Percentiles rank a stretch among this genome's conserved stretches.
These are phyloP conservation scores for Aspergillus bombycis DNA, from an alignment of 2,329 filamentous ascomycete species.

Conservation along the genomic window DNA sequence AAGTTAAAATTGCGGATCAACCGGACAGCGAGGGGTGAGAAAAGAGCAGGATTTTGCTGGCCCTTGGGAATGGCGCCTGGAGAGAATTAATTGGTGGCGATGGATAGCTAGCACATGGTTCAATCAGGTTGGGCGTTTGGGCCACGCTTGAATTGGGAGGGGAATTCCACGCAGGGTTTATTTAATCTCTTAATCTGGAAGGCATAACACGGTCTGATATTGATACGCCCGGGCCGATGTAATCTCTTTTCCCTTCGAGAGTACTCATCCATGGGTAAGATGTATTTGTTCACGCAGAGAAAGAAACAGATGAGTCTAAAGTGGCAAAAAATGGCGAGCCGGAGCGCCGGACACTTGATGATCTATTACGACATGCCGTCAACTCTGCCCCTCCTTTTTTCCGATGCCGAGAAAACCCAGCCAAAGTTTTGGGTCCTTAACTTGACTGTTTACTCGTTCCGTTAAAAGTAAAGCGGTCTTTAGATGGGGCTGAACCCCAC, in stretches of 20 bases:
- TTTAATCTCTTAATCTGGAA: not conserved
- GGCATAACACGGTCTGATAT: not conserved
- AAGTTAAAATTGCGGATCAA: constrained; percentile 20
- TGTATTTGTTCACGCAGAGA: not conserved
- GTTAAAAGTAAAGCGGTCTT: not conserved
- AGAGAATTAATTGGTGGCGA: constrained; percentile 6
- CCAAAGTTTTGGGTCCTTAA: constrained; percentile 10
- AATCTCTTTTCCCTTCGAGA: not conserved
- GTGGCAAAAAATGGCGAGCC: constrained; percentile 3
- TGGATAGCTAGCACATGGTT: not conserved
- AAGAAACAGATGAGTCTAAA: not conserved
- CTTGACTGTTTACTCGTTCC: not conserved
- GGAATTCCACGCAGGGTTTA: not conserved
- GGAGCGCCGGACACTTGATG: constrained; percentile 8
- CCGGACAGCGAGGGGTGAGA: not conserved
- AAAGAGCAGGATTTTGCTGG: not conserved
- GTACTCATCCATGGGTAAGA: not conserved
- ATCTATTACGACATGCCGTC: constrained; percentile 8
- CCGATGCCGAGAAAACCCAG: constrained; percentile 11
- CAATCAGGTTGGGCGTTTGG: constrained; percentile 1
- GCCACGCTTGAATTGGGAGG: not conserved
- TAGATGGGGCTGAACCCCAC: constrained; percentile 1
- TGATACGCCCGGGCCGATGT: not conserved
- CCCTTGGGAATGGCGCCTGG: not conserved
- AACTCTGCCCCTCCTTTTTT: constrained; percentile 14